These are phyloP conservation scores for Colletotrichum viniferum DNA, from an alignment of 2,329 filamentous ascomycete species.

Conservation along the genomic window DNA sequence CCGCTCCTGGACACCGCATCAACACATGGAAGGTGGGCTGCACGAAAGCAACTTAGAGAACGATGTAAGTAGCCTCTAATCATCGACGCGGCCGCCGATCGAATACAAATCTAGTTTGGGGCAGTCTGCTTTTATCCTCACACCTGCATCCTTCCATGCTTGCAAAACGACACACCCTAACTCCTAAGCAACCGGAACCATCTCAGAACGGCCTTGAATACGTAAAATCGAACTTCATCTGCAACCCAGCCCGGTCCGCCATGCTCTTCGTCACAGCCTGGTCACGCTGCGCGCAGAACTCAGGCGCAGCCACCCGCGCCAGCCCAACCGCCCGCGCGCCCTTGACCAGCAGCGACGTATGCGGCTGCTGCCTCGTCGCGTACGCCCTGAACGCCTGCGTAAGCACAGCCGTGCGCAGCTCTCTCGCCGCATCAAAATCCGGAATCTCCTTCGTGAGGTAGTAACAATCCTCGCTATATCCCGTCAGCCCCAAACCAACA, in stretches of 20 bases:
- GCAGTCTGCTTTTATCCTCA: not conserved
- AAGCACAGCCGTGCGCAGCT: not conserved
- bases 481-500: not conserved
- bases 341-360: conserved; percentile 25
- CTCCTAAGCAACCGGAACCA: not conserved
- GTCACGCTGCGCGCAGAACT: conserved; percentile 16
- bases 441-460: not conserved
- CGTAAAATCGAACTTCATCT: not conserved
- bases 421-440: not conserved
- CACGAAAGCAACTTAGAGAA: accelerated
- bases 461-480: not conserved
- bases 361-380: conserved; percentile 26
- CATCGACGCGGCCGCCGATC: not conserved
- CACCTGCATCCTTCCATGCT: accelerated
- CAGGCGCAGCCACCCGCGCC: conserved; percentile 21
- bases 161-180: not conserved
- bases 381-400: not conserved
- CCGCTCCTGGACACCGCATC: too few species aligned
- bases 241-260: not conserved
- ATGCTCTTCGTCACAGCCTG: not conserved
- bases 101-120: accelerated
- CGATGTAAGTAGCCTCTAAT: accelerated
- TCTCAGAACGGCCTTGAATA: not conserved
- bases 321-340: conserved; percentile 24
- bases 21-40: accelerated